Evolutionary conservation across 2,329 filamentous ascomycete genomes (phyloP).

Genomic region (Fusarium ambrosium): DNA sequence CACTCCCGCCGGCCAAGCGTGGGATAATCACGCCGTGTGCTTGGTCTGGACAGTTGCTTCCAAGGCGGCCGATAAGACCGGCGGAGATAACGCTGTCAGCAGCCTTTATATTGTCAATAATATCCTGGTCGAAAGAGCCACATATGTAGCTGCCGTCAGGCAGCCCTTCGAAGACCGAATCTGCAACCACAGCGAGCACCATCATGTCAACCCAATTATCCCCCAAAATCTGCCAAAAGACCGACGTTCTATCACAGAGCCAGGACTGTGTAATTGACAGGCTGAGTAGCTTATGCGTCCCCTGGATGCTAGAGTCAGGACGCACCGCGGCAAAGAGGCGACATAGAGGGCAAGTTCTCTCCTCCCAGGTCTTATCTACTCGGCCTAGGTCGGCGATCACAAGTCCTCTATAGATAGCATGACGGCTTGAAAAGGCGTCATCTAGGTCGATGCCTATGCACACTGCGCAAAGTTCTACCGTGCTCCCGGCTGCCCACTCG

Average conservation of each 20-base stretch:
- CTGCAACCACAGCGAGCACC: background rate
- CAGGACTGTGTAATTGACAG: background rate
- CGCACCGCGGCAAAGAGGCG: background rate
- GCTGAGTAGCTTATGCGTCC: background rate
- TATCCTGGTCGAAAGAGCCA: too few species aligned
- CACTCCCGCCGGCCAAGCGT: background rate
- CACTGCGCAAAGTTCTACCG: background rate
- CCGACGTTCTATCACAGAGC: background rate
- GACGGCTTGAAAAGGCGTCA: background rate
- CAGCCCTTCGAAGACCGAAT: background rate
- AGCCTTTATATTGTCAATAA: too few species aligned
- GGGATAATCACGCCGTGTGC: background rate
- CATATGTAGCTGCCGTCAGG: too few species aligned
- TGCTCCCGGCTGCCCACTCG: background rate
- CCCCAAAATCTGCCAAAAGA: too few species aligned
- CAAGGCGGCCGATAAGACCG: background rate
- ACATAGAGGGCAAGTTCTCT: background rate
- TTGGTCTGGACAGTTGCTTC: background rate
- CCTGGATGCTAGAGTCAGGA: background rate
- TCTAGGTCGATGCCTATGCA: background rate
- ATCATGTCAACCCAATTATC: background rate
- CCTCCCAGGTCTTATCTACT: background rate
- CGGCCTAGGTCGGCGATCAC: background rate
- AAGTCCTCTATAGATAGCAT: background rate
- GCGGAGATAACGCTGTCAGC: background rate